These are phyloP conservation scores for Paracoccidioides brasiliensis DNA, from an alignment of 2,329 filamentous ascomycete species.

Conservation along the genomic window DNA sequence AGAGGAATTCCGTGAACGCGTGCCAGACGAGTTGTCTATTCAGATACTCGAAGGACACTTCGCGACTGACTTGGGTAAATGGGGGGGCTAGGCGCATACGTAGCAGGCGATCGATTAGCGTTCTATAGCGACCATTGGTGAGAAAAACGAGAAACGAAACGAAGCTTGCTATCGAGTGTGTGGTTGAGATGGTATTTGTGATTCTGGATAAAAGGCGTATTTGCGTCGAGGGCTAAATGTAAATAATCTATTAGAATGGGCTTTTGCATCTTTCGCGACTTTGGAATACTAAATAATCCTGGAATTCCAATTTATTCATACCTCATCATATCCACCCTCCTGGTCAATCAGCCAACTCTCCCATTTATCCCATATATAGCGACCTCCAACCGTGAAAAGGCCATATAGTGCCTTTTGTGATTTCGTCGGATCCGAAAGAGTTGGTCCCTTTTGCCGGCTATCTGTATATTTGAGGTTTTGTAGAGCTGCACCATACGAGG, in stretches of 20 bases:
- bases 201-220: conserved; percentile 50
- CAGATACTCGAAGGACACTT: conserved; percentile 94
- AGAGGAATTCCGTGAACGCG: conserved; percentile 97
- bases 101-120: conserved; percentile 72
- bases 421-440: conserved; percentile 56
- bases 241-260: conserved; percentile 9
- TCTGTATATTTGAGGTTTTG: conserved; percentile 88
- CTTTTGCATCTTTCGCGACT: neutral
- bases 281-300: neutral
- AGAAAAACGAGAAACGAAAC: conserved; percentile 82
- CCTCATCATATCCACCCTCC: conserved; percentile 59
- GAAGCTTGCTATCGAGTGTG: conserved; percentile 71
- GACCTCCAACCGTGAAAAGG: conserved; percentile 69
- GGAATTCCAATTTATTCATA: conserved; percentile 9
- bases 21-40: conserved; percentile 98
- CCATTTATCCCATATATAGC: conserved; percentile 86
- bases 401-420: conserved; percentile 80
- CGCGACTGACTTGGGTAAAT: conserved; percentile 70
- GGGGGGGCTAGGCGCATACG: conserved; percentile 74
- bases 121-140: conserved; percentile 80
- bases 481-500: conserved; percentile 82
- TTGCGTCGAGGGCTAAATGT: conserved; percentile 32
- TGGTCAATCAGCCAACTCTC: conserved; percentile 70
- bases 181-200: conserved; percentile 55
- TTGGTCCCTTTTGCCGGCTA: conserved; percentile 51